phyloP scores from a whole-genome alignment of 1,139 yeast species.

The Geotrichum histeridarum region DNA sequence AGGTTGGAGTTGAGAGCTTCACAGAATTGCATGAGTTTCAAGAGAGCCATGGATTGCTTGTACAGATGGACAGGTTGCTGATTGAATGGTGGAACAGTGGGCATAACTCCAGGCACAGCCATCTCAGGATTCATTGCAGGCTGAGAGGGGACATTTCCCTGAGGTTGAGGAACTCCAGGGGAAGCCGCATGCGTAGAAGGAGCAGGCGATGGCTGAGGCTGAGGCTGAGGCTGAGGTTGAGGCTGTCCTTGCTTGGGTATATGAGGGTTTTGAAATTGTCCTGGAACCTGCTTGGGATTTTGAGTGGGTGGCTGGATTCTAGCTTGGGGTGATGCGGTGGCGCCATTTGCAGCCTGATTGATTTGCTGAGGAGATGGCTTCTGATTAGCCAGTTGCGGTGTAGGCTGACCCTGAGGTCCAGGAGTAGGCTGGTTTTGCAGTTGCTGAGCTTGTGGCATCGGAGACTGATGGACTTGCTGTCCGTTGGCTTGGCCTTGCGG shows the following conservation, averaged over 20 bases:
- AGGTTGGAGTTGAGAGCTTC: conserved; percentile 42
- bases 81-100: conserved; percentile 42
- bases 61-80: conserved; percentile 57
- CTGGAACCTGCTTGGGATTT: conserved; percentile 22
- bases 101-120: not conserved
- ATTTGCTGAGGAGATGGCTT: not conserved
- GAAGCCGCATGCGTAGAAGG: conserved; percentile 32
- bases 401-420: conserved; percentile 17
- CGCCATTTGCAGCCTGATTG: conserved; percentile 10
- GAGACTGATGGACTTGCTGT: conserved; percentile 8
- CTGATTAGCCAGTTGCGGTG: not conserved
- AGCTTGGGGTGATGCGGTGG: conserved; percentile 12
- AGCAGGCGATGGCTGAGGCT: conserved; percentile 31
- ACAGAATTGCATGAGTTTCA: conserved; percentile 35
- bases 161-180: conserved; percentile 56
- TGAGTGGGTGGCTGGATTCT: conserved; percentile 16
- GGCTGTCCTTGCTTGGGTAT: conserved; percentile 36
- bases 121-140: not conserved
- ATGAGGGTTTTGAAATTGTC: conserved; percentile 37
- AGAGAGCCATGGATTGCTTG: conserved; percentile 19
- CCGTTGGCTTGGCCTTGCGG: conserved; percentile 10
- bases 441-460: conserved; percentile 6
- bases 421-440: conserved; percentile 14
- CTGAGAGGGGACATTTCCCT: not conserved
- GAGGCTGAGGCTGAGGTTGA: conserved; percentile 38